Base-by-base conservation (phyloP, 2,329 filamentous ascomycete genomes). In the Exutisphaerella laricina region DNA sequence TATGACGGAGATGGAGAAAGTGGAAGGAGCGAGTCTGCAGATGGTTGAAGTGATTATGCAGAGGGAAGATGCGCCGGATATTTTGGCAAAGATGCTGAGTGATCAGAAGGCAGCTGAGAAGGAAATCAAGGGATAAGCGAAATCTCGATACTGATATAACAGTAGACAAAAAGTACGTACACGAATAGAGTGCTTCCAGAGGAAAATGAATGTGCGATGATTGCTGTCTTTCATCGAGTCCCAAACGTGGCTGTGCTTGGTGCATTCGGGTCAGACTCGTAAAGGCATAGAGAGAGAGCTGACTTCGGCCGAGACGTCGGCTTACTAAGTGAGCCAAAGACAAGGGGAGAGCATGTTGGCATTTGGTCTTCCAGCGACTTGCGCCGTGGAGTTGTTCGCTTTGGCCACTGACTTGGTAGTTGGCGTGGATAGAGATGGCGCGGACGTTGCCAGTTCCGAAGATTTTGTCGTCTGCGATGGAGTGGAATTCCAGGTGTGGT, bases 81-180 rank as follows among this genome's bases (percentile, higher is more conserved):
- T 35, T 22, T 23, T 35, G 33, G 33, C 33, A 20, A 35, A 35
- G 20, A 35, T 35, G 33, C n/a, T 35, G 33, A 1, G 33, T 5
- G 33, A 21, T 13, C 33, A 35, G 20, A 35, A 35, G 20, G 33
- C 20, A 8, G 33, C 33, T 35, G 33, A 35, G 33, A 17, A 35
- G 33, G 20, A n/a, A n/a, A n/a, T n/a, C n/a, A n/a, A n/a, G n/a
- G n/a, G n/a, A n/a, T n/a, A n/a, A n/a, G n/a, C n/a, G n/a, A n/a
- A n/a, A n/a, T n/a, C n/a, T n/a, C n/a, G n/a, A n/a, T n/a, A n/a
- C n/a, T n/a, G n/a, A n/a, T n/a, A n/a, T n/a, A n/a, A n/a, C n/a
- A n/a, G n/a, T n/a, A n/a, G n/a, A n/a, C n/a, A n/a, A n/a, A n/a
- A n/a, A n/a, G n/a, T n/a, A n/a, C n/a, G n/a, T n/a, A n/a, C n/a